These are phyloP conservation scores for Trichoderma sp. DNA, from an alignment of 2,329 filamentous ascomycete species.

Conservation along the genomic window DNA sequence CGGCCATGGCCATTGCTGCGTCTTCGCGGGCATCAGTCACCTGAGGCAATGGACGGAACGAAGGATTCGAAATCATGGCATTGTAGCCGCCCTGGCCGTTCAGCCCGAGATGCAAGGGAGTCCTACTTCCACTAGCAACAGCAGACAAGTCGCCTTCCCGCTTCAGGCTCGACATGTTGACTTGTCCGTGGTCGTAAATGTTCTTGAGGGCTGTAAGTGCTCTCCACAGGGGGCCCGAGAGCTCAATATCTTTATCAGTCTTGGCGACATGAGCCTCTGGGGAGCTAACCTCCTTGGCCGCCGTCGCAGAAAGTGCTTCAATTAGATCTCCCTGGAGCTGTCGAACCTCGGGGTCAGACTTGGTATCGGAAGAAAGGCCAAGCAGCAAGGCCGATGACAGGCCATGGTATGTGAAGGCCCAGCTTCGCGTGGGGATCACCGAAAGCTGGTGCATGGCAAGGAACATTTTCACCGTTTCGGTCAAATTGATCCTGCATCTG, in stretches of 20 bases:
- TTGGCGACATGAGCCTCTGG: conserved; percentile 54
- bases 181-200: conserved; percentile 65
- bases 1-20: conserved; percentile 65
- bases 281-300: conserved; percentile 61
- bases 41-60: conserved; percentile 23
- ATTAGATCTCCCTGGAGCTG: conserved; percentile 66
- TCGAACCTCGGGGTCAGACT: conserved; percentile 62
- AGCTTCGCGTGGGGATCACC: conserved; percentile 65
- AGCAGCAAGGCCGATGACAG: conserved; percentile 65
- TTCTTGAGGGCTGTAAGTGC: conserved; percentile 63
- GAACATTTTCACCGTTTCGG: conserved; percentile 68
- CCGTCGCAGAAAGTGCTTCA: conserved; percentile 62
- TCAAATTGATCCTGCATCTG: conserved; percentile 62
- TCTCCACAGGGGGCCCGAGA: conserved; percentile 62
- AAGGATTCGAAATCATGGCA: conserved; percentile 28
- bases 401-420: conserved; percentile 69
- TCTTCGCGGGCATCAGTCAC: conserved; percentile 58
- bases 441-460: conserved; percentile 68
- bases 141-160: conserved; percentile 50
- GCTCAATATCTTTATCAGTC: conserved; percentile 61
- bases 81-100: conserved; percentile 26
- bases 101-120: conserved; percentile 38
- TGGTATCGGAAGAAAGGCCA: conserved; percentile 64
- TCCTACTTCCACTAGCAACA: conserved; percentile 48
- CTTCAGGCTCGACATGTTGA: conserved; percentile 53